Evolutionary conservation across 1,139 yeast species (phyloP).

Genomic region (Yamadazyma triangularis): DNA sequence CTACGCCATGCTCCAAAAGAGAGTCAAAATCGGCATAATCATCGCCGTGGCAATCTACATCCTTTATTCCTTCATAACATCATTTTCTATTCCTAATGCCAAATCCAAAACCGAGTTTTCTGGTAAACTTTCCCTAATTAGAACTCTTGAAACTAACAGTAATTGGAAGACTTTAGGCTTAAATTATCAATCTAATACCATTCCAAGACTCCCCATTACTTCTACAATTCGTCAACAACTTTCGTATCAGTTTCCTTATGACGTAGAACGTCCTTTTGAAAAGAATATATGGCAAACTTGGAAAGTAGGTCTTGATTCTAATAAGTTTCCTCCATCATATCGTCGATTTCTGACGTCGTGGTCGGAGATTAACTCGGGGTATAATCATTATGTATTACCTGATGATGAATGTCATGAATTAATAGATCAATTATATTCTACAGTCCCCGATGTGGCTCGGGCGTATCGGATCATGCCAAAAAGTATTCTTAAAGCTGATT

Average conservation of each 20-base stretch:
- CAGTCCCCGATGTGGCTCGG: constrained; percentile 69
- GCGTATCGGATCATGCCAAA: constrained; percentile 81
- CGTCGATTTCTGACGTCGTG: constrained; percentile 45
- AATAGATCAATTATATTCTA: constrained; percentile 57
- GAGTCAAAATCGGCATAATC: constrained; percentile 4
- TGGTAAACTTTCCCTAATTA: constrained; percentile 20
- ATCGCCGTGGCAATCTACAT: constrained; percentile 8
- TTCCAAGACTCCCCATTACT: constrained; percentile 23
- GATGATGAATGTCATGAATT: constrained; percentile 68
- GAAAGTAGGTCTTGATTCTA: constrained; percentile 62
- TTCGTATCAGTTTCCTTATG: constrained; percentile 69
- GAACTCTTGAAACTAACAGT: constrained; percentile 25
- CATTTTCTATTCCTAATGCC: constrained; percentile 11
- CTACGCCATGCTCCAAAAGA: constrained; percentile 1
- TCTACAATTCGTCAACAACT: constrained; percentile 53
- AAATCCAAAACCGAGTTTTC: constrained; percentile 20
- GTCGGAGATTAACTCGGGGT: constrained; percentile 56
- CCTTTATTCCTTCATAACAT: constrained; percentile 8
- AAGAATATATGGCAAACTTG: constrained; percentile 94
- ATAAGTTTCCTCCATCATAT: constrained; percentile 49
- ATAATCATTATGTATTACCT: constrained; percentile 67
- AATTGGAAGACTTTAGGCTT: constrained; percentile 37
- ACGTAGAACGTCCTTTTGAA: constrained; percentile 54
- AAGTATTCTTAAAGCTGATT: constrained; percentile 80
- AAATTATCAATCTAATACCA: constrained; percentile 31